These are phyloP conservation scores for Syncephalastrum sp. DNA, from an alignment of 371 early-diverging fungal genomes.

Conservation along the genomic window DNA sequence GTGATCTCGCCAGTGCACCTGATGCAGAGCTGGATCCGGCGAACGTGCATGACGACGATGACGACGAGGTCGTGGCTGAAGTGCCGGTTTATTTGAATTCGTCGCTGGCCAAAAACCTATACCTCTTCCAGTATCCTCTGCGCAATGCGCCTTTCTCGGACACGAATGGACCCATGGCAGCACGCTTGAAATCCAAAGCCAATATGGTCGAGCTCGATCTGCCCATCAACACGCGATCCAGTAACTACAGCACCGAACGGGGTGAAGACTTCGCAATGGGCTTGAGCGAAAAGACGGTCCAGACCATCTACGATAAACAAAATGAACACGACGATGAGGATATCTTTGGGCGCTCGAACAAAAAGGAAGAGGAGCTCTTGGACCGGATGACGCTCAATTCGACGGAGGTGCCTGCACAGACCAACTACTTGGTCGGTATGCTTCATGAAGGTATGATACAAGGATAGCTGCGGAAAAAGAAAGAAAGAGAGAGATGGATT, in stretches of 20 bases:
- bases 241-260: constrained; percentile 71
- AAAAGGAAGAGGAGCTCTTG: constrained; percentile 55
- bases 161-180: constrained; percentile 53
- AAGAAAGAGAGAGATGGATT: too few relatives aligned
- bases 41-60: constrained; percentile 27
- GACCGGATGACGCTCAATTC: constrained; percentile 80
- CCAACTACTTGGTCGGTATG: constrained; percentile 80
- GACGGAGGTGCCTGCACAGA: constrained; percentile 70
- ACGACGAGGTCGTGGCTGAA: constrained; percentile 76
- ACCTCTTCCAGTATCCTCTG: constrained; percentile 86
- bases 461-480: too few relatives aligned
- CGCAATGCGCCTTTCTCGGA: constrained; percentile 52
- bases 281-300: constrained; percentile 68
- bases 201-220: constrained; percentile 85
- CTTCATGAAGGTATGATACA: constrained; percentile 60
- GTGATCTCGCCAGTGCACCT: constrained; percentile 13
- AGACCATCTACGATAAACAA: constrained; percentile 65
- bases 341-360: constrained; percentile 23
- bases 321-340: constrained; percentile 50
- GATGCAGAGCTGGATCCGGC: background rate
- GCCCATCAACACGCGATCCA: constrained; percentile 69
- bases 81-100: constrained; percentile 77
- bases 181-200: constrained; percentile 80
- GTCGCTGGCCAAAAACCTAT: constrained; percentile 66
- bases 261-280: constrained; percentile 82